Evolutionary conservation across 2,329 filamentous ascomycete species (phyloP).

Genomic region (Calonectria pauciramosa): DNA sequence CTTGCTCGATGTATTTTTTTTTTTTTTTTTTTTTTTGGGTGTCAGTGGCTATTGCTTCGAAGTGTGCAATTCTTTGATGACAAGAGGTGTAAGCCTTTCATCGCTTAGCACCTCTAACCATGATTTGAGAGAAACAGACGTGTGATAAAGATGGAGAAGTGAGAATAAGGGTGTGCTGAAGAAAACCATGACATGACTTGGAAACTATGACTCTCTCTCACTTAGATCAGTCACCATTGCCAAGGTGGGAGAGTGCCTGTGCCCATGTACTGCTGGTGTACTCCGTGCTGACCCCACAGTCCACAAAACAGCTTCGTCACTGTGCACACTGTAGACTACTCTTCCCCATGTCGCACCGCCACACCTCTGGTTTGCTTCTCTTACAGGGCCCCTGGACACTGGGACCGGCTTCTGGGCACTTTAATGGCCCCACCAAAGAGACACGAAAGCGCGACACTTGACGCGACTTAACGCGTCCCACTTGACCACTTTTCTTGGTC

Average conservation of each 20-base stretch:
- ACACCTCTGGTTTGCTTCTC: background rate
- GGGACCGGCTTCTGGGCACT: background rate
- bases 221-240: background rate
- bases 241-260: background rate
- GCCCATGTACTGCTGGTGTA: background rate
- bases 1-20: background rate
- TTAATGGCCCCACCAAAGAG: conserved; percentile 4
- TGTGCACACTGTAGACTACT: background rate
- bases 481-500: conserved; percentile 25
- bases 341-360: background rate
- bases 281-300: background rate
- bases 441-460: conserved; percentile 12
- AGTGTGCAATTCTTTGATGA: background rate
- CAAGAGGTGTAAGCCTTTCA: background rate
- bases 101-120: background rate
- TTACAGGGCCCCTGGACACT: background rate
- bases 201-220: background rate
- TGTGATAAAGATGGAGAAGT: background rate
- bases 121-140: background rate
- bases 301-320: background rate
- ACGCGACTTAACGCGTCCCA: conserved; percentile 28
- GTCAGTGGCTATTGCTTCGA: background rate
- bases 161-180: background rate
- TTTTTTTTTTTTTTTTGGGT: background rate
- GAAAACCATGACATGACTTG: background rate